Base-by-base conservation (phyloP, 139 green algal genomes). In the Tetratostichococcus sp. region DNA sequence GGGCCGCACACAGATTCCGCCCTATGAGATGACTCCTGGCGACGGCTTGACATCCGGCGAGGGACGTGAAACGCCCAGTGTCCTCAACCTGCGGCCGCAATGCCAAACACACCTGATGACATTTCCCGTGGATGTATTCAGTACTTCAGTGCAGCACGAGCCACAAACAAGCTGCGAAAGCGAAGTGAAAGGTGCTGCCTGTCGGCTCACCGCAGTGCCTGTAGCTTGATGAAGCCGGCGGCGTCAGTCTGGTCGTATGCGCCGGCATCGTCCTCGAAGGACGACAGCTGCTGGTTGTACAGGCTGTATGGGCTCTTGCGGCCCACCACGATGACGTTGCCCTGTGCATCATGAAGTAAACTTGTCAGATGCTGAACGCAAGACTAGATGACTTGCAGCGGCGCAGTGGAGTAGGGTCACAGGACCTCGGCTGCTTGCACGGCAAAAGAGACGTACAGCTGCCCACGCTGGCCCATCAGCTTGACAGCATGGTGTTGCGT, bases 181-280 rank as follows among this genome's bases (percentile, higher is more conserved):
- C n/a, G n/a, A n/a, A n/a, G n/a, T n/a, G n/a, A n/a, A n/a, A n/a
- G n/a, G n/a, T n/a, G n/a, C n/a, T n/a, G n/a, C n/a, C n/a, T n/a
- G n/a, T n/a, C 70, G 50, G 50, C 50, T 8, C 50, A 62, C 50
- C 50, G 50, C 50, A 62, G 50, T 2, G 50, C 75, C 82, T 85
- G 75, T 30, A 96, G 82, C 75, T 92, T 91, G 84, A 96, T 96
- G 88, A 99, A 99, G 65, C 95, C 95, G 26, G 85, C 90, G 14
- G 95, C 93, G 75, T 98, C 94, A 74, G 94, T 90, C 83, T 98
- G 94, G 83, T 96, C 88, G 78, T 96, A 95, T 33, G 91, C 85
- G 28, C 91, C 91, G 57, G 86, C 88, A 79, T 98, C 95, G 75
- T 99, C 94, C 88, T 99, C 95, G 80, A 99, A 99, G 1, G 93